Conservation (phyloP, 805 yeast species). For the Cyberlindnera lachancei region DNA sequence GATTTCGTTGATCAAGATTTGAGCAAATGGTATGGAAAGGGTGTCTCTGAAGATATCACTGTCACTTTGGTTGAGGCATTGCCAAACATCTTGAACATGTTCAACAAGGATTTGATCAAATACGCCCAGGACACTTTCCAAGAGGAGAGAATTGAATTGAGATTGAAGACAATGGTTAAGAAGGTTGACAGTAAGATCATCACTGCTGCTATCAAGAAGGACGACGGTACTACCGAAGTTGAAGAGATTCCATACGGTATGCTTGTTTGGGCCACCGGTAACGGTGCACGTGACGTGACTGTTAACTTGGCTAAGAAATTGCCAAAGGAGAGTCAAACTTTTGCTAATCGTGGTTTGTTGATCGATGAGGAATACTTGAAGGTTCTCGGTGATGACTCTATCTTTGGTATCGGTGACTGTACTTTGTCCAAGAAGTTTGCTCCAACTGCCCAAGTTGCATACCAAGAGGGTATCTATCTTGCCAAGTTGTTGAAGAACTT, state of each 20-base stretch:
- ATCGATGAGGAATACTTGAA: constrained; percentile 70
- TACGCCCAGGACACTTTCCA: constrained; percentile 77
- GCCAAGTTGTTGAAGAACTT: constrained; percentile 63
- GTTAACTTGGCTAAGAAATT: constrained; percentile 58
- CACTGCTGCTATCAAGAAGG: constrained; percentile 58
- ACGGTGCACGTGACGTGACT: constrained; percentile 76
- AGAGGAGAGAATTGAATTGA: constrained; percentile 61
- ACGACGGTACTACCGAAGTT: constrained; percentile 53
- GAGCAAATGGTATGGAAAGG: constrained; percentile 84
- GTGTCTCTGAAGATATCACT: constrained; percentile 69
- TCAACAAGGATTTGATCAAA: constrained; percentile 58
- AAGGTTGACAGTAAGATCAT: constrained; percentile 68
- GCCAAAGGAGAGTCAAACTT: constrained; percentile 70
- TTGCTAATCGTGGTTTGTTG: constrained; percentile 85
- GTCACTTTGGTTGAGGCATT: constrained; percentile 86
- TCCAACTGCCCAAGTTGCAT: constrained; percentile 97
- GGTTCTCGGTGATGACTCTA: constrained; percentile 68
- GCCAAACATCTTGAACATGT: constrained; percentile 78
- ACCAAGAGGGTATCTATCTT: constrained; percentile 84
- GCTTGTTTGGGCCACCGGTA: constrained; percentile 97
- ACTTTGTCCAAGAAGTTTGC: constrained; percentile 80
- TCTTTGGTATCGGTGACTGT: constrained; percentile 93
- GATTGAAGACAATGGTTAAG: constrained; percentile 83
- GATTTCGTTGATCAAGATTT: constrained; percentile 92
- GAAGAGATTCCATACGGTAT: constrained; percentile 80